Conservation (phyloP, 441 rosid species). For the Pelargonium citronellum region DNA sequence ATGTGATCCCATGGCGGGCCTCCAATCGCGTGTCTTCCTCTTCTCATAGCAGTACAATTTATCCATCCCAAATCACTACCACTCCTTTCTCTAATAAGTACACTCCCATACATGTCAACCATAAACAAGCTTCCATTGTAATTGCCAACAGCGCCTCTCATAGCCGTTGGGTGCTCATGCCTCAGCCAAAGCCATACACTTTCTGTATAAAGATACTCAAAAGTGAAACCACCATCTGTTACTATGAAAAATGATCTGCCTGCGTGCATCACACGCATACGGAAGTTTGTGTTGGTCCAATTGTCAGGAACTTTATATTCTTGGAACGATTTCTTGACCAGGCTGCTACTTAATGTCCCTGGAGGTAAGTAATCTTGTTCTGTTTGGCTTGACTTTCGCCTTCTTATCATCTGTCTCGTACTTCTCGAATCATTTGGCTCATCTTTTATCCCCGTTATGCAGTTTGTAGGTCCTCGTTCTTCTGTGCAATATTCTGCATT, state of each 20-base stretch:
- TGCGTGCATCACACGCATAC: constrained; percentile 49
- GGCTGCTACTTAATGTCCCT: constrained; percentile 14
- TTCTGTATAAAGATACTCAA: constrained; percentile 56
- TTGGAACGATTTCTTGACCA: constrained; percentile 6
- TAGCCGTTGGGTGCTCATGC: constrained; percentile 59
- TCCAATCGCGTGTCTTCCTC: constrained; percentile 41
- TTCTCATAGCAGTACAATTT: constrained; percentile 61
- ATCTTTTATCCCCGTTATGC: constrained; percentile 50
- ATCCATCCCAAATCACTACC: constrained; percentile 44
- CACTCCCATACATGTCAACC: constrained; percentile 44
- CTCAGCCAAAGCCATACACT: constrained; percentile 59
- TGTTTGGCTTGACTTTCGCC: constrained; percentile 37
- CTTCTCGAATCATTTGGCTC: constrained; percentile 40
- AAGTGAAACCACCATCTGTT: constrained; percentile 44
- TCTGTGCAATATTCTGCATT: constrained; percentile 72
- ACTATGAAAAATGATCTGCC: constrained; percentile 54
- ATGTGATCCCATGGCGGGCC: constrained; percentile 68
- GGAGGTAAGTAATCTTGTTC: constrained; percentile 40
- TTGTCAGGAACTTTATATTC: constrained; percentile 34
- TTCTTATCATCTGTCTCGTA: constrained; percentile 38
- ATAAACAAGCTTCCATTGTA: constrained; percentile 60
- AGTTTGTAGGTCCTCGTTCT: constrained; percentile 55
- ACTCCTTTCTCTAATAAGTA: constrained; percentile 56
- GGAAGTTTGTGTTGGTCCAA: constrained; percentile 38
- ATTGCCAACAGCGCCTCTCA: constrained; percentile 51